A percentile compares a stretch with the other conserved stretches of the same genome.
These are phyloP conservation scores for Turnera subulata DNA, from an alignment of 345 rosid genomes.

Conservation along the genomic window DNA sequence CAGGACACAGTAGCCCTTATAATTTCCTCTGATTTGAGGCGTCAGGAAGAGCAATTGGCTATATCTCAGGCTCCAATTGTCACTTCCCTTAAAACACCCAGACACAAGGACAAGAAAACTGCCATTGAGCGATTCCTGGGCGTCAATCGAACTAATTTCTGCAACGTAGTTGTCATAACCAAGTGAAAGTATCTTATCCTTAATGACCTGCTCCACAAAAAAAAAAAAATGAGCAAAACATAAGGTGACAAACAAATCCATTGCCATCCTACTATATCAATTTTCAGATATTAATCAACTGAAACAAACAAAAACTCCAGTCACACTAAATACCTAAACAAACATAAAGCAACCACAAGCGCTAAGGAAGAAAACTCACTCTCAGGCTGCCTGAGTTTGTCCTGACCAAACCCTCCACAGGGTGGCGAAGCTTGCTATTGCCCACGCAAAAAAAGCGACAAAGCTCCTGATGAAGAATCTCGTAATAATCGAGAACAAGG, in stretches of 20 bases:
- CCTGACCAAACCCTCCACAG: no score
- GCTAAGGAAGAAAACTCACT: no score
- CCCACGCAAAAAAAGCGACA: no score
- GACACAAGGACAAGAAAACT: conserved; percentile 81
- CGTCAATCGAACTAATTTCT: conserved; percentile 68
- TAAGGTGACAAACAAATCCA: neutral
- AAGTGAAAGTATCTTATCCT: conserved; percentile 68
- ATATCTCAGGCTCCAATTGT: conserved; percentile 49
- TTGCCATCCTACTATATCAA: neutral
- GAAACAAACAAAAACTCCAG: neutral
- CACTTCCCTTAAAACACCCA: conserved; percentile 65
- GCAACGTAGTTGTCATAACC: conserved; percentile 48
- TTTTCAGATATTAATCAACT: neutral
- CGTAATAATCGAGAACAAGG: no score
- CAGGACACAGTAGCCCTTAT: conserved; percentile 86
- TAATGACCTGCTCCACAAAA: conserved; percentile 58
- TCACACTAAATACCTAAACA: neutral
- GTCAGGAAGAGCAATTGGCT: conserved; percentile 84
- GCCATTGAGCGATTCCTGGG: conserved; percentile 63
- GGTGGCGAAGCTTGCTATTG: no score
- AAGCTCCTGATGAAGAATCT: no score
- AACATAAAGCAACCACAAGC: neutral
- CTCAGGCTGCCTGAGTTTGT: no score
- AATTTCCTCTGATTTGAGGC: conserved; percentile 91
- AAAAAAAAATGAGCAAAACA: neutral